Evolutionary conservation across 164 flowering plant species (phyloP).

Genomic region (Buxus sempervirens): DNA sequence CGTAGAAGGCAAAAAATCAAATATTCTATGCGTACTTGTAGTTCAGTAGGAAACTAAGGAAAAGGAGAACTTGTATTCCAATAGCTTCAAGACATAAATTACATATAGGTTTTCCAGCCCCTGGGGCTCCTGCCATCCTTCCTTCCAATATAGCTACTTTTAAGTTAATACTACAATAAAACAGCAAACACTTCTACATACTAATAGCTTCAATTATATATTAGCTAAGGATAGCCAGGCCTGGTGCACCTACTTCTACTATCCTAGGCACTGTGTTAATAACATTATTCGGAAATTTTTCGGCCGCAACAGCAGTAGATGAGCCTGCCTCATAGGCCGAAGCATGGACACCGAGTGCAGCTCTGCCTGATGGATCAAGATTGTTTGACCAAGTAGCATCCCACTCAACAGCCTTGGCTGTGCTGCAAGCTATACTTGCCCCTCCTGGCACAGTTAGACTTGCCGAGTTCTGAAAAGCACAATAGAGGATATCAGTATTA

Average conservation of each 20-base stretch:
- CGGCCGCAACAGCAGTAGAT: slow-evolving; percentile 7
- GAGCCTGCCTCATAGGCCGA: slow-evolving; percentile 53
- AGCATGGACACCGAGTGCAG: slow-evolving; percentile 79
- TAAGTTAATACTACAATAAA: no score
- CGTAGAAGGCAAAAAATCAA: no score
- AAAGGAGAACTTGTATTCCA: no score
- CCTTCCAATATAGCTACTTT: no score
- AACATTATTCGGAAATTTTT: slow-evolving; percentile 25
- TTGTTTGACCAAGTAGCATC: slow-evolving; percentile 80
- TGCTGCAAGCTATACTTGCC: slow-evolving; percentile 90
- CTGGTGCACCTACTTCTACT: slow-evolving; percentile 39
- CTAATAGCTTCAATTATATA: slow-evolving; percentile 19
- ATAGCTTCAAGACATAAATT: no score
- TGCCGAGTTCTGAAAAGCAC: slow-evolving; percentile 72
- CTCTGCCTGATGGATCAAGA: slow-evolving; percentile 94
- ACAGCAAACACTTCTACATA: neutral
- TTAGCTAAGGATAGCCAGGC: slow-evolving; percentile 45
- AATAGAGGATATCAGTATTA: slow-evolving; percentile 1
- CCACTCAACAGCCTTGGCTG: slow-evolving; percentile 92
- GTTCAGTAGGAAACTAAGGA: no score
- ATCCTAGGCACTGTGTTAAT: slow-evolving; percentile 39
- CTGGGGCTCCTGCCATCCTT: no score
- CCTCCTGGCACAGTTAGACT: slow-evolving; percentile 84
- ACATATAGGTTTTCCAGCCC: no score
- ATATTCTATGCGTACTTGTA: no score